Evolutionary conservation across 305 asterid species (phyloP).

Genomic region (Fraxinus latifolia): DNA sequence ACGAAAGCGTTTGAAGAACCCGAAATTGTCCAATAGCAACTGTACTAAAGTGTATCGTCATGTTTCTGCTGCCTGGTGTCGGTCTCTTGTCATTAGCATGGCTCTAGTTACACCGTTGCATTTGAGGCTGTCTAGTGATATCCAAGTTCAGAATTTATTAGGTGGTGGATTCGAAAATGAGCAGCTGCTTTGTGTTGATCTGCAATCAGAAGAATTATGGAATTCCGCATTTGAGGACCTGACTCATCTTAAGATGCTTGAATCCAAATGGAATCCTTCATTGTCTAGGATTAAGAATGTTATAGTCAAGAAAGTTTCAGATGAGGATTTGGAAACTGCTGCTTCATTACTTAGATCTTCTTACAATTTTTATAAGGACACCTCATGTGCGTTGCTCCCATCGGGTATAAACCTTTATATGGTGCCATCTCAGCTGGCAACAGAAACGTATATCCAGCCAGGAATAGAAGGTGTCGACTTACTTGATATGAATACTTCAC

Average conservation of each 20-base stretch:
- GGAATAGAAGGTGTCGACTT: constrained; percentile 89
- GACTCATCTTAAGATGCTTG: constrained; percentile 66
- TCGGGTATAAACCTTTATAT: constrained; percentile 85
- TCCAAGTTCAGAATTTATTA: constrained; percentile 42
- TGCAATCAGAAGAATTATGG: constrained; percentile 90
- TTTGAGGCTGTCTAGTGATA: constrained; percentile 63
- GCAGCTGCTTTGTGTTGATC: constrained; percentile 83
- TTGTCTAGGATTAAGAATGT: constrained; percentile 83
- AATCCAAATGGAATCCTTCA: constrained; percentile 77
- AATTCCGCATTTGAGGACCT: constrained; percentile 73
- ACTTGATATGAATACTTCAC: constrained; percentile 90
- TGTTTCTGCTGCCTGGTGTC: constrained; percentile 96
- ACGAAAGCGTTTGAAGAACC: constrained; percentile 94
- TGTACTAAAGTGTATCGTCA: constrained; percentile 72
- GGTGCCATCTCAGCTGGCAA: constrained; percentile 86
- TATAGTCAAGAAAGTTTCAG: constrained; percentile 75
- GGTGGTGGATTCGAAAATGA: constrained; percentile 55
- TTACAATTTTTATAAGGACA: constrained; percentile 88
- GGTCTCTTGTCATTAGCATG: constrained; percentile 93
- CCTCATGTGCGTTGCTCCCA: constrained; percentile 92
- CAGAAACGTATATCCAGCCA: constrained; percentile 89
- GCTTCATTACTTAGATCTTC: constrained; percentile 75
- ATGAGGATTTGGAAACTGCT: constrained; percentile 91
- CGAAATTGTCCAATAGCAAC: constrained; percentile 78
- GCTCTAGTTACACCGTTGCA: constrained; percentile 85